A percentile compares a stretch with the other conserved stretches of the same genome.
These are phyloP conservation scores for Pestalotiopsis fici DNA, from an alignment of 2,329 filamentous ascomycete species.

Conservation along the genomic window DNA sequence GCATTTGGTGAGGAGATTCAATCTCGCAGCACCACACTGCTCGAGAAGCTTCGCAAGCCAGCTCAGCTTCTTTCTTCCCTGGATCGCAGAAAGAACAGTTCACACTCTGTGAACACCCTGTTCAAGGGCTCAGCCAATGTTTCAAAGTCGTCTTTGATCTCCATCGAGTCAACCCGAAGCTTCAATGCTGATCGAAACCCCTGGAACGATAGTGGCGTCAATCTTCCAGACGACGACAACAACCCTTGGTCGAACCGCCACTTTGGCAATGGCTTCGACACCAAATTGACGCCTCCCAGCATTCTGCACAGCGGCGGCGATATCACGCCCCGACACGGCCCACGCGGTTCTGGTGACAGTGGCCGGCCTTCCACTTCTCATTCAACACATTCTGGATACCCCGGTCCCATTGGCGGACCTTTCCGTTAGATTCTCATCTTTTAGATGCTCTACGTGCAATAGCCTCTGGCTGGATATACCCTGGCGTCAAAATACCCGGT, in stretches of 20 bases:
- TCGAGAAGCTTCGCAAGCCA: conserved; percentile 94
- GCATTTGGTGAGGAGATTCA: conserved; percentile 81
- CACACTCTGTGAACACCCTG: conserved; percentile 80
- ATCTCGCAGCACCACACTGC: conserved; percentile 77
- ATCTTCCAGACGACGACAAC: conserved; percentile 82
- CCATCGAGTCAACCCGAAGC: conserved; percentile 92
- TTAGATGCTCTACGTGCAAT: conserved; percentile 54
- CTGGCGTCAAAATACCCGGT: conserved; percentile 61
- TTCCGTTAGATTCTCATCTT: conserved; percentile 72
- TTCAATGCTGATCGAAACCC: conserved; percentile 90
- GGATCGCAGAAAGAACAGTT: conserved; percentile 91
- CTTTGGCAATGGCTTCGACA: conserved; percentile 65
- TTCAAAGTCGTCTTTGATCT: conserved; percentile 93
- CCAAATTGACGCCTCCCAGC: conserved; percentile 57
- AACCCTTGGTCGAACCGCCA: conserved; percentile 64
- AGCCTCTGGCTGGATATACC: conserved; percentile 66
- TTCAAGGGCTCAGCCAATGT: conserved; percentile 92
- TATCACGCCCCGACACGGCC: conserved; percentile 79
- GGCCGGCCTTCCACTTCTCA: conserved; percentile 92
- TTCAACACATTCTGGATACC: conserved; percentile 95
- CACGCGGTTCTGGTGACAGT: conserved; percentile 85
- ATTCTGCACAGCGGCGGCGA: conserved; percentile 76
- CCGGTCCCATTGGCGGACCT: conserved; percentile 86
- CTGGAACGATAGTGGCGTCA: conserved; percentile 97
- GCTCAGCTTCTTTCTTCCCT: conserved; percentile 80